Percentiles rank a stretch among this genome's conserved stretches.
Conservation (phyloP, 2,329 filamentous ascomycete species). For the Paracoccidioides brasiliensis region DNA sequence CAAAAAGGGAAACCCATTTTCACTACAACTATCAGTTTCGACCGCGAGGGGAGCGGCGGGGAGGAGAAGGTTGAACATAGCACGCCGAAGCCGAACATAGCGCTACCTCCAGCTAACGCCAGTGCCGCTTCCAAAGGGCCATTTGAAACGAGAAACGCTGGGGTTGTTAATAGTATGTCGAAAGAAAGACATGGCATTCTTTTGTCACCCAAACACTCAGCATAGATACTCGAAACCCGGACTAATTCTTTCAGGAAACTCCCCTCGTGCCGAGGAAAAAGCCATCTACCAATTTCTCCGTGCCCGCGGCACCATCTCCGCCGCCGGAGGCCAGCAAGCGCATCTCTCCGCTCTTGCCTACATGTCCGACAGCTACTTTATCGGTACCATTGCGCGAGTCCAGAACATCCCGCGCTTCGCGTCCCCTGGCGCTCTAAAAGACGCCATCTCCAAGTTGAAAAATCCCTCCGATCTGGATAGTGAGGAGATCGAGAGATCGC, state of each 20-base stretch:
- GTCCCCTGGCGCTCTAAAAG: constrained; percentile 33
- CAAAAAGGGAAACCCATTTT: constrained; percentile 86
- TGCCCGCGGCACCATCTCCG: constrained; percentile 53
- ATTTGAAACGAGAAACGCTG: constrained; percentile 45
- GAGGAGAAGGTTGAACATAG: constrained; percentile 52
- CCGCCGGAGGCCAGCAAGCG: constrained; percentile 59
- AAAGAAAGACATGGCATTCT: background rate
- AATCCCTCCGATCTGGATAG: constrained; percentile 33
- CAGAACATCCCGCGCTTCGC: constrained; percentile 69
- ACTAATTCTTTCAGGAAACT: constrained; percentile 19
- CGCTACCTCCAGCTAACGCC: constrained; percentile 31
- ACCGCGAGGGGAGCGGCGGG: constrained; percentile 44
- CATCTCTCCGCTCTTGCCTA: constrained; percentile 85
- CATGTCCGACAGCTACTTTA: constrained; percentile 85
- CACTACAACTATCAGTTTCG: constrained; percentile 87
- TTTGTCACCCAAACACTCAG: background rate
- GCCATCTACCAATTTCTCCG: constrained; percentile 46
- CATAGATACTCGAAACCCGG: background rate
- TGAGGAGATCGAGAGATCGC: constrained; percentile 26
- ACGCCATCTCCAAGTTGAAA: constrained; percentile 27
- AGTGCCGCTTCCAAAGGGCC: constrained; percentile 31
- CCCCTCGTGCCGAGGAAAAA: constrained; percentile 48
- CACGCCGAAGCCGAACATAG: constrained; percentile 43
- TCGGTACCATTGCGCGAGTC: constrained; percentile 71
- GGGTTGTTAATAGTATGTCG: constrained; percentile 41